Evolutionary conservation across 768 basidiomycete species (phyloP).

Genomic region (Lactarius tabidus): DNA sequence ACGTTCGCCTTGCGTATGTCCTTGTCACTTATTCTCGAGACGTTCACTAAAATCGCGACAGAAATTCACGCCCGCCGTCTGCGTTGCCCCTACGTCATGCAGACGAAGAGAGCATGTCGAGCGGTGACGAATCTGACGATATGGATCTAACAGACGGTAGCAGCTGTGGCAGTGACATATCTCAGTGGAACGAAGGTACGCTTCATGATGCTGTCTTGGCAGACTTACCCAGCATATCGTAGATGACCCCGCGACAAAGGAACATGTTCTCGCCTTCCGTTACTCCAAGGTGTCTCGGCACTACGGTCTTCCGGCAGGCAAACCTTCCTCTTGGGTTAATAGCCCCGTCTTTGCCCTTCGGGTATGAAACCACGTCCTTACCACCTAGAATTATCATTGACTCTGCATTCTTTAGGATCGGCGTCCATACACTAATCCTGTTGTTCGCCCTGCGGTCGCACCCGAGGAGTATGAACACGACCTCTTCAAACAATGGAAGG

Average conservation of each 20-base stretch:
- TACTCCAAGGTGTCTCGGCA: slow-evolving; percentile 49
- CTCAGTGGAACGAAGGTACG: slow-evolving; percentile 49
- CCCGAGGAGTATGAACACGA: slow-evolving; percentile 13
- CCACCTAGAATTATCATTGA: background rate
- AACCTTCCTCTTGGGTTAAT: slow-evolving; percentile 43
- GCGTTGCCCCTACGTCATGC: slow-evolving; percentile 35
- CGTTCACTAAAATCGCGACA: slow-evolving; percentile 28
- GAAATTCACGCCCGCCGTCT: slow-evolving; percentile 51
- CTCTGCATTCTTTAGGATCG: slow-evolving; percentile 7
- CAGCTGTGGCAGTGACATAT: slow-evolving; percentile 37
- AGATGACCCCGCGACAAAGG: background rate
- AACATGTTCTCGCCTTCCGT: slow-evolving; percentile 27
- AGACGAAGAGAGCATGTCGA: slow-evolving; percentile 51
- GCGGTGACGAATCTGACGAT: slow-evolving; percentile 77
- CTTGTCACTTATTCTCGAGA: slow-evolving; percentile 3
- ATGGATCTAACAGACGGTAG: slow-evolving; percentile 57
- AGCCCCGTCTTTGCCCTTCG: slow-evolving; percentile 43
- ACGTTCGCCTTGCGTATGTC: slow-evolving; percentile 66
- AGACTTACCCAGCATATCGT: background rate
- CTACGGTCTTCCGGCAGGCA: slow-evolving; percentile 39
- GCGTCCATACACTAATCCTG: slow-evolving; percentile 4
- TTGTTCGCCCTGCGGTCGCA: background rate
- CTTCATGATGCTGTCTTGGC: background rate
- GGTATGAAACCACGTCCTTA: background rate
- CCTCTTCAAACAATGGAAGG: slow-evolving; percentile 73